Evolutionary conservation across 208 protist species (phyloP).

Genomic region (Acanthamoeba castellanii): DNA sequence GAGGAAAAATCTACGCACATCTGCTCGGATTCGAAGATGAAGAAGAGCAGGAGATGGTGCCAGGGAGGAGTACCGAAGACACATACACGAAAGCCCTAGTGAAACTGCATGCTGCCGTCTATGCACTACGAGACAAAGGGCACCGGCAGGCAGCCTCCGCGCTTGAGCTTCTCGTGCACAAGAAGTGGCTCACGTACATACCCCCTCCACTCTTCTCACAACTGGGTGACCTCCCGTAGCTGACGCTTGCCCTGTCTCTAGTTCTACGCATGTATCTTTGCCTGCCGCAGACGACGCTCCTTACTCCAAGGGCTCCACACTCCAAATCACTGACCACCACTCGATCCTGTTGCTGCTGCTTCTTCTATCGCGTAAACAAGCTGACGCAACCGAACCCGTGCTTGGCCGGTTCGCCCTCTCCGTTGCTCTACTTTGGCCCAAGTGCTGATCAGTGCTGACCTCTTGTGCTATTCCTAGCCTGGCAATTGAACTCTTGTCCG

Average conservation of each 20-base stretch:
- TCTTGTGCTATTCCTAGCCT: not conserved
- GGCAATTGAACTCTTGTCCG: not conserved
- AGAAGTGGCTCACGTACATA: not conserved
- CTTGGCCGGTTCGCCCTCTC: not conserved
- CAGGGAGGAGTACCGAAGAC: not conserved
- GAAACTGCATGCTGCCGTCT: not conserved
- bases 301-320: not conserved
- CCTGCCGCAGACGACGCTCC: not conserved
- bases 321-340: not conserved
- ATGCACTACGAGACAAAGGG: not conserved
- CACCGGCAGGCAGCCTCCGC: not conserved
- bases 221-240: not conserved
- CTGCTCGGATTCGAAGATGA: not conserved
- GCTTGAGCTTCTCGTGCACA: not conserved
- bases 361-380: not conserved
- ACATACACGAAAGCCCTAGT: not conserved
- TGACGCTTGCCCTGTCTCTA: not conserved
- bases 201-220: not conserved
- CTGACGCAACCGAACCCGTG: not conserved
- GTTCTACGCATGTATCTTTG: not conserved
- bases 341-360: conserved; percentile 10
- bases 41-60: not conserved
- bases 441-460: not conserved
- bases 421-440: no score
- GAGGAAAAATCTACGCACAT: not conserved